Evolutionary conservation across 441 rosid species (phyloP), one percentile per base, ranked within the genome.

Genomic region (Bocquillonia castaneifolia): DNA sequence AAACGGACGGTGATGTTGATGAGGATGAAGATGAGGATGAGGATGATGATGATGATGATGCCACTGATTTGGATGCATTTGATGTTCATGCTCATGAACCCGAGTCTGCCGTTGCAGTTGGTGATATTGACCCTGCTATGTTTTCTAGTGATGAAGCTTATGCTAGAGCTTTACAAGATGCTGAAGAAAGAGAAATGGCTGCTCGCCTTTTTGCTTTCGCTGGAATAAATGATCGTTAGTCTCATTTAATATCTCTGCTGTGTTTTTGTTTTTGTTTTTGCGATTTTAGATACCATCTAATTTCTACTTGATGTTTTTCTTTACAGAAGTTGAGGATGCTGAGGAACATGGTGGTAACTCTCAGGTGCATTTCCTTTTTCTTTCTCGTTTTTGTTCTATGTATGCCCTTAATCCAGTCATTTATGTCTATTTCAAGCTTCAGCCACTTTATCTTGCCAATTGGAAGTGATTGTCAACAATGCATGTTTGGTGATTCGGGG

Each of bases 81-180:
- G 86, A 72, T 29, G 84, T 76, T 52, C 82, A 82, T 73, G 86
- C 74, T 62, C 76, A 77, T 72, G 80, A 3, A 10, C 6, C 72
- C 67, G 84, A 76, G 28, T 79, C 45, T 56, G 84, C 45, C 17
- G 83, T 67, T 28, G 82, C 70, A 13, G 75, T 15, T 75, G 74
- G 74, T 57, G 93, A 78, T 34, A 69, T 78, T 3, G 88, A 89
- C 59, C 78, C 81, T 10, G 81, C 72, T 64, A 82, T 64, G n/a
- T 85, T 78, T 82, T 80, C 92, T 8, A 88, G 91, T 70, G 98
- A 93, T 40, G 97, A 91, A 80, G 90, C 96, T 1, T 89, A 80
- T 79, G 97, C 97, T 34, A 87, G 96, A 81, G 97, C 97, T 42
- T 75, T 90, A 52, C 98, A 90, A 75, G 96, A 88, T 65, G 87